Evolutionary conservation across 75 land plant species (phyloP), one percentile per base, ranked within the genome.

Genomic region (Pseudotsuga menziesii): DNA sequence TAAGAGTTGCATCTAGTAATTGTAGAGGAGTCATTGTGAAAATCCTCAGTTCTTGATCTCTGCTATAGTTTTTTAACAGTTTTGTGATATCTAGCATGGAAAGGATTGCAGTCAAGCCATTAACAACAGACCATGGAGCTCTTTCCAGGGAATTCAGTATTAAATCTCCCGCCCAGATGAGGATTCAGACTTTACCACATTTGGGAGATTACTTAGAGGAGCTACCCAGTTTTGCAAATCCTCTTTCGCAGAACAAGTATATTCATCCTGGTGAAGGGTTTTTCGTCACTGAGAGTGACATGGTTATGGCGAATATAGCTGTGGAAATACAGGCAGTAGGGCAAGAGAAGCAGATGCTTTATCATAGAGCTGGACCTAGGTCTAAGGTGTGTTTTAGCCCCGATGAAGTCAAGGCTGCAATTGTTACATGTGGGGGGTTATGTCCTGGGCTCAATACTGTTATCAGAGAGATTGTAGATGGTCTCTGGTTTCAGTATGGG

Each of bases 211-310:
- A 85, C 80, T 61, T 84, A 79, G 57, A 78, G 14, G 17, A 77
- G 77, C 78, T 88, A 73, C 62, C 84, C 44, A 62, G 78, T 72
- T 61, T 29, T 84, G 23, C 85, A 17, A 89, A 87, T 83, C 94
- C 94, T 11, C 78, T 91, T 14, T 78, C 83, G 66, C 44, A 58
- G 72, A 88, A 83, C 85, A 77, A 62, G 17, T 88, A 72, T 78
- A 90, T 78, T 77, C 87, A 78, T 72, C 91, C 92, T 3, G 26
- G 75, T 22, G 73, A 75, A 35, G 89, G 83, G 26, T 92, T 92
- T 85, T 92, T 82, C 82, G 72, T 90, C 76, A 52, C 79, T 58
- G 72, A 80, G 32, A 36, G 80, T 64, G 90, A 92, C 64, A 76
- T 88, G 82, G 69, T 92, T 73, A 88, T 86, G 76, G 84, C 83